Percentiles rank a stretch among this genome's conserved stretches.
Conservation (phyloP, 2,329 filamentous ascomycete genomes). For the Colletotrichum chlorophyti region DNA sequence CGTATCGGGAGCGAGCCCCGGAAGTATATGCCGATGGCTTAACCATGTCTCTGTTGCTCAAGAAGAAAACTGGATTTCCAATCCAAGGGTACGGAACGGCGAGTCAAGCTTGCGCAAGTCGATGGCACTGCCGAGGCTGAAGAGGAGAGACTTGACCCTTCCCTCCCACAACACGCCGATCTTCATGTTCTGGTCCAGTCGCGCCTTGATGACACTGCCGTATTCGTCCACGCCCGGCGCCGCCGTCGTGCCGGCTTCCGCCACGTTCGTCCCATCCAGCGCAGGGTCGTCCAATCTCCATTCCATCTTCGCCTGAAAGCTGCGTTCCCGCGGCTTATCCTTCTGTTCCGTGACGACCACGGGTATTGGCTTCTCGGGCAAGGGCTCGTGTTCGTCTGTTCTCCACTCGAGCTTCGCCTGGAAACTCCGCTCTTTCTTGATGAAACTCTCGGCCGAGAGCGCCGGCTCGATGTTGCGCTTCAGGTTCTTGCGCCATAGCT, state of each 20-base stretch:
- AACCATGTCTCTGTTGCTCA: constrained; percentile 46
- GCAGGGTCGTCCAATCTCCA: constrained; percentile 49
- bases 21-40: neutral
- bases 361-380: neutral
- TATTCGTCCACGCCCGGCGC: constrained; percentile 66
- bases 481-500: constrained; percentile 80
- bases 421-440: constrained; percentile 49
- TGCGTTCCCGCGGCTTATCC: constrained; percentile 44
- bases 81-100: constrained; percentile 76
- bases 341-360: neutral
- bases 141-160: constrained; percentile 87
- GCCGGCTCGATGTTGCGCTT: constrained; percentile 16
- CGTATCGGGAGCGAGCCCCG: constrained; percentile 15
- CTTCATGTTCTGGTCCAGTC: constrained; percentile 86
- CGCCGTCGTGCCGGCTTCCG: constrained; percentile 25
- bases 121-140: constrained; percentile 87
- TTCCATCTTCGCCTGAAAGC: constrained; percentile 61
- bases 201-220: constrained; percentile 87
- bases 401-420: constrained; percentile 58
- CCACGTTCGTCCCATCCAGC: constrained; percentile 33
- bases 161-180: constrained; percentile 93
- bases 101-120: constrained; percentile 79
- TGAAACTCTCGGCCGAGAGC: constrained; percentile 28
- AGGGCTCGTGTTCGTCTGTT: constrained; percentile 44
- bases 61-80: constrained; percentile 85